Evolutionary conservation across 2,329 filamentous ascomycete species (phyloP), one percentile per base, ranked within the genome.

Genomic region (Penicillium palitans): DNA sequence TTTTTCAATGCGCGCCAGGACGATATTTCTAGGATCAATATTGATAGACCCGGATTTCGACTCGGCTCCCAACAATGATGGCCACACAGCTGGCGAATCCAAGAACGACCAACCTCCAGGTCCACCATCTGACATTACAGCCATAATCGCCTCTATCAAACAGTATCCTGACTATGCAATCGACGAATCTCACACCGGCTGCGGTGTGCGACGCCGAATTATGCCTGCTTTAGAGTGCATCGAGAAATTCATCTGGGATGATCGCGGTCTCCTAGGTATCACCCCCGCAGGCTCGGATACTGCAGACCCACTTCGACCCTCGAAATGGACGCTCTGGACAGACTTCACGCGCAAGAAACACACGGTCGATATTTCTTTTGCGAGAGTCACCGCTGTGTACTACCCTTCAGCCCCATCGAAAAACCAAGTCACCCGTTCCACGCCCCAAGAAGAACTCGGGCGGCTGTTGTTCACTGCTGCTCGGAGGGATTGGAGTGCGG

Each of bases 111-210:
- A 62, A 50, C 27, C 47, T 10, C 35, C 60, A 37, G 61, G 35
- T 8, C 66, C 63, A 7, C 63, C 66, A 55, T 64, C 64, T n/a
- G 69, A 74, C 44, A 71, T 78, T 24, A 64, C 61, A 12, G 56
- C 67, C 8, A 65, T 79, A 35, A 70, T 79, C 9, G 65, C 71
- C 6, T 70, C 72, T 12, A 65, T 79, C 17, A 76, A 75, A 55
- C 69, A 76, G 58, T 76, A 71, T 49, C 76, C 78, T 2, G 74
- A 76, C 35, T 79, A 79, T 59, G 74, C 79, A 56, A 72, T 80
- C 37, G 77, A 79, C 58, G 56, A 63, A 2, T 73, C 74, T 53
- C 78, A 79, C 52, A 65, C 66, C 3, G 74, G 75, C 35, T 79
- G 78, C 57, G 77, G 77, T 4, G 69, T 78, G 15, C 66, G 76